These are phyloP conservation scores for Venturia oleaginea DNA, from an alignment of 2,329 filamentous ascomycete species.

Conservation along the genomic window DNA sequence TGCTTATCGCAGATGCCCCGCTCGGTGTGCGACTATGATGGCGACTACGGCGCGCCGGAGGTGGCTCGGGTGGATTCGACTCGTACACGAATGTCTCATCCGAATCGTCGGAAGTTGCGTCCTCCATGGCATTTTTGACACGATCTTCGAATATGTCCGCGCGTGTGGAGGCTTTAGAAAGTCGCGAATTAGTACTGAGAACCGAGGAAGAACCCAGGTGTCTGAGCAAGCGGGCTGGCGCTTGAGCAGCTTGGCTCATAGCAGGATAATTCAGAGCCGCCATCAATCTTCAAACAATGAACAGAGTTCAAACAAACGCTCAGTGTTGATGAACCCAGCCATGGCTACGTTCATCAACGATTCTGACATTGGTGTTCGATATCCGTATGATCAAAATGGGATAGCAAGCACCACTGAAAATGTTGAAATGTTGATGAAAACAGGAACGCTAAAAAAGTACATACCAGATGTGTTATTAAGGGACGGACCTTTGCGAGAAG, in stretches of 20 bases:
- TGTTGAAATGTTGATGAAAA: constrained; percentile 5
- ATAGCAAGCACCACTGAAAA: not conserved
- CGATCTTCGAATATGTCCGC: constrained; percentile 97
- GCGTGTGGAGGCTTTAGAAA: constrained; percentile 67
- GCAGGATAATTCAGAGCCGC: not conserved
- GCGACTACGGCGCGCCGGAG: constrained; percentile 50
- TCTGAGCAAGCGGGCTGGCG: not conserved
- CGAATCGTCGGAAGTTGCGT: constrained; percentile 92
- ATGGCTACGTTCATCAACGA: not conserved
- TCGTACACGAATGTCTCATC: constrained; percentile 99
- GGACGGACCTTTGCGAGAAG: constrained; percentile 62
- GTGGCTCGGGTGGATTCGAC: constrained; percentile 69
- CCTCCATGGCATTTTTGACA: constrained; percentile 90
- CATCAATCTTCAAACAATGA: constrained; percentile 8
- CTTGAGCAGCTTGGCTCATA: not conserved
- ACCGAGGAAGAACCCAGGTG: constrained; percentile 19
- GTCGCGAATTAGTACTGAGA: constrained; percentile 10
- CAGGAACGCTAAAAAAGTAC: constrained; percentile 27
- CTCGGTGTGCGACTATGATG: constrained; percentile 94
- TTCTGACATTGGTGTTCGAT: not conserved
- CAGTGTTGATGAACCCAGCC: not conserved
- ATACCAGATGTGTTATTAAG: constrained; percentile 66
- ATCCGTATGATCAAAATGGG: not conserved
- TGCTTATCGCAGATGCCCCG: constrained; percentile 69
- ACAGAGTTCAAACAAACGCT: not conserved